These are phyloP conservation scores for Epicoccum sorghinum DNA, from an alignment of 2,329 filamentous ascomycete species.

Conservation along the genomic window DNA sequence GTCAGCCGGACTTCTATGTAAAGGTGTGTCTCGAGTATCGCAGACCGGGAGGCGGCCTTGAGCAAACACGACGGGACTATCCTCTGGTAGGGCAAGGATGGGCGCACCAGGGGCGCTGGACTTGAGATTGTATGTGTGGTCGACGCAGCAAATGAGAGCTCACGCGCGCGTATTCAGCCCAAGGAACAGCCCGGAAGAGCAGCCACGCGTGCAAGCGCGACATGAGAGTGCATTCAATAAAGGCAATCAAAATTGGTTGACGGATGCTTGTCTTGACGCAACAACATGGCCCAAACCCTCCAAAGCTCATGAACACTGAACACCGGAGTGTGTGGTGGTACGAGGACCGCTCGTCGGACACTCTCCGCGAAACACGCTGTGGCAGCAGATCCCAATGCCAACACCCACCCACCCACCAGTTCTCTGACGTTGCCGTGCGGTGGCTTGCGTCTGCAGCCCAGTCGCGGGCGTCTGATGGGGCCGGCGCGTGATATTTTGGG, in stretches of 20 bases:
- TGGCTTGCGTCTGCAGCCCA: constrained; percentile 22
- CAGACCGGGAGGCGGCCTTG: background rate
- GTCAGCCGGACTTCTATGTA: constrained; percentile 38
- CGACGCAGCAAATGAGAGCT: constrained; percentile 36
- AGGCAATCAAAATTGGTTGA: constrained; percentile 10
- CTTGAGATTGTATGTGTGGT: constrained; percentile 28
- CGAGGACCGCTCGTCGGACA: constrained; percentile 4
- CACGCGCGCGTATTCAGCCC: constrained; percentile 34
- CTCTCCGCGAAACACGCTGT: constrained; percentile 7
- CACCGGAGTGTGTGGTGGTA: constrained; percentile 14
- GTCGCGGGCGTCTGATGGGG: constrained; percentile 18
- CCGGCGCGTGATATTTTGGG: constrained; percentile 38
- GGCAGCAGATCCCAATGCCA: constrained; percentile 11
- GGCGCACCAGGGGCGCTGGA: constrained; percentile 25
- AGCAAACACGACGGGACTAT: constrained; percentile 18
- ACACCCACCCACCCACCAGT: constrained; percentile 18
- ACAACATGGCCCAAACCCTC: background rate
- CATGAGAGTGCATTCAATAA: constrained; percentile 14
- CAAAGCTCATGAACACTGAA: background rate
- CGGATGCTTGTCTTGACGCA: constrained; percentile 4
- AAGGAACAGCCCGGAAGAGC: constrained; percentile 22
- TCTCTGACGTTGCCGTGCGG: constrained; percentile 24
- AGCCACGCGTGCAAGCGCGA: constrained; percentile 31
- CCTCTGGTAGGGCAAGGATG: constrained; percentile 22
- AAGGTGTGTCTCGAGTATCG: constrained; percentile 23